Evolutionary conservation across 225 moss, liverwort and hornwort species (phyloP), one percentile per base, ranked within the genome.

Genomic region (Physcomitrium patens): DNA sequence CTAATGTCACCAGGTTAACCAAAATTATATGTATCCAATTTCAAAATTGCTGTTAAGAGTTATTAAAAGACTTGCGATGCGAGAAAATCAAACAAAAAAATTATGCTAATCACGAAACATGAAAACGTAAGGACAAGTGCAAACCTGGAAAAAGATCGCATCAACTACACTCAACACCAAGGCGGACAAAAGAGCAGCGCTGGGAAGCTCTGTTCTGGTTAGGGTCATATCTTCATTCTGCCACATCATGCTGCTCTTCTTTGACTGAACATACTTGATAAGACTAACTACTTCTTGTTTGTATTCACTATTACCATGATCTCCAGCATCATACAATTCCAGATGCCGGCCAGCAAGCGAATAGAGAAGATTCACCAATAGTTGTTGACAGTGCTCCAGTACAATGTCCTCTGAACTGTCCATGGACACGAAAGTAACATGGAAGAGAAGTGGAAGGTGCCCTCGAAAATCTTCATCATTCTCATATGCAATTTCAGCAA

Each of bases 191-290:
- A 99, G 89, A 56, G 90, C 87, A 28, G 99, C 95, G 73, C 99
- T 99, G 45, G 95, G 90, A 70, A 99, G 95, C 77, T 91, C 95
- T 77, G 93, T 95, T 28, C 95, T 87, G 23, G 87, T 90, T 76
- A 99, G 61, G 71, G 82, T 94, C 93, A 99, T 95, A 73, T 99
- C 99, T 81, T 99, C 99, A 76, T 99, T 93, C 82, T 95, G 94
- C 97, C 97, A 99, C 97, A 99, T 99, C 95, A 99, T 94, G 73
- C 95, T 95, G 78, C 97, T 99, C 69, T 99, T 99, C 78, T 99
- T 99, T 10, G 97, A 99, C 60, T 99, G 97, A 54, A 99, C 94
- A 61, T 99, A 99, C 76, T 95, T 99, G 76, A 99, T 99, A 68
- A 99, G 86, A 68, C 97, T 99, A 45, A 94, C 95, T 19, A 99